Percentiles rank a stretch among this genome's conserved stretches.
Conservation (phyloP, 331 rosid species). For the Quercus phellos region DNA sequence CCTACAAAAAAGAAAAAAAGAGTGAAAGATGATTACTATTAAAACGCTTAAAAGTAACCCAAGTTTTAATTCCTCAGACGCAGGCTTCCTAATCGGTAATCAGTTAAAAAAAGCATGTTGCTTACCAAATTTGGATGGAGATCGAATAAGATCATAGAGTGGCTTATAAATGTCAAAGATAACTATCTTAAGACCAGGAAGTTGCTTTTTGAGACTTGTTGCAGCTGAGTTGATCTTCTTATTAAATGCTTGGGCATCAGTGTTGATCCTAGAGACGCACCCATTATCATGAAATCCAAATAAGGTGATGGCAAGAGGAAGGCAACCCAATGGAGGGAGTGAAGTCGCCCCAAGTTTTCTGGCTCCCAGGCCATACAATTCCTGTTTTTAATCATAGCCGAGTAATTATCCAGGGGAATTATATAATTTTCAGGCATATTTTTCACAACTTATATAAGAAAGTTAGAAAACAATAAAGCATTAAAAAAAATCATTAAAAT, state of each 20-base stretch:
- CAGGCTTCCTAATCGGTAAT: not conserved
- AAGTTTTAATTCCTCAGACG: not conserved
- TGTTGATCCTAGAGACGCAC: slow-evolving; percentile 67
- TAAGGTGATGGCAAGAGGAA: slow-evolving; percentile 68
- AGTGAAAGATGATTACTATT: not conserved
- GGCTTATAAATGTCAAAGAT: slow-evolving; percentile 76
- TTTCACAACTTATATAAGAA: too few species aligned
- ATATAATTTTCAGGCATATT: too few species aligned
- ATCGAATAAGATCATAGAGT: slow-evolving; percentile 48
- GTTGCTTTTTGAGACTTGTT: slow-evolving; percentile 62
- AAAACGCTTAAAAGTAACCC: too few species aligned
- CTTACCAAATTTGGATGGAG: slow-evolving; percentile 64
- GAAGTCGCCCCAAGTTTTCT: slow-evolving; percentile 90
- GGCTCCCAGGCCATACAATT: slow-evolving; percentile 69
- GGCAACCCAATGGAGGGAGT: slow-evolving; percentile 90
- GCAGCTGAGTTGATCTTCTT: slow-evolving; percentile 69
- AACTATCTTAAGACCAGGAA: slow-evolving; percentile 63
- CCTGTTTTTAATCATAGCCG: slow-evolving; percentile 30
- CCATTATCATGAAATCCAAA: slow-evolving; percentile 61
- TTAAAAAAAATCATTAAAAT: too few species aligned
- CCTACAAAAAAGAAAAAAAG: slow-evolving; percentile 26
- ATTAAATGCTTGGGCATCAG: slow-evolving; percentile 73
- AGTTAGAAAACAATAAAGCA: too few species aligned
- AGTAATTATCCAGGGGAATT: too few species aligned
- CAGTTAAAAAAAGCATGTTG: not conserved